Evolutionary conservation across 2,329 filamentous ascomycete species (phyloP).

Genomic region (Gnomoniopsis smithogilvyi): DNA sequence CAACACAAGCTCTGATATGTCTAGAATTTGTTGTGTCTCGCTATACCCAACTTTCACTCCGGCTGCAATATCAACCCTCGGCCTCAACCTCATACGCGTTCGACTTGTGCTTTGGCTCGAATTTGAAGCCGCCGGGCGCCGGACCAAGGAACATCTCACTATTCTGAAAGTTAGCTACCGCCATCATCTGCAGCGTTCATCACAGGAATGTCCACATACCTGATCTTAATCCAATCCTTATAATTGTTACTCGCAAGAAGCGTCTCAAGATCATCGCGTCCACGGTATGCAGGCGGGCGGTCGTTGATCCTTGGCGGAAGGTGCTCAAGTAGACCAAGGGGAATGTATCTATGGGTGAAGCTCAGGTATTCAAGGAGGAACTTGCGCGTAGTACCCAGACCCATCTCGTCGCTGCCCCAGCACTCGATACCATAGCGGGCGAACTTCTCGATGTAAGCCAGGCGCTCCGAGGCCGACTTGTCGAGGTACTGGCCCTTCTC

Average conservation of each 20-base stretch:
- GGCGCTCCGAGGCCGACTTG: conserved; percentile 84
- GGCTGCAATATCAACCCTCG: conserved; percentile 66
- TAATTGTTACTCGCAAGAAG: conserved; percentile 87
- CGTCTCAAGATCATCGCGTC: conserved; percentile 90
- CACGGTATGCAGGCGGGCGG: conserved; percentile 77
- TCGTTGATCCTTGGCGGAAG: conserved; percentile 88
- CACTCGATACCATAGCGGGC: conserved; percentile 85
- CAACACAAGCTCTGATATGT: no score
- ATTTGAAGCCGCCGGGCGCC: conserved; percentile 84
- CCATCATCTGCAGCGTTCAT: conserved; percentile 12
- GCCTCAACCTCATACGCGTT: conserved; percentile 84
- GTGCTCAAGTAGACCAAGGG: conserved; percentile 81
- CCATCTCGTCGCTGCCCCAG: conserved; percentile 95
- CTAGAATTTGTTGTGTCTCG: no score
- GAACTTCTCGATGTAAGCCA: conserved; percentile 85
- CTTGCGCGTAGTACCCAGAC: conserved; percentile 82
- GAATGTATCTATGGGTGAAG: conserved; percentile 89
- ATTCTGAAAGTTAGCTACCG: conserved; percentile 20
- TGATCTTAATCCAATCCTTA: conserved; percentile 98
- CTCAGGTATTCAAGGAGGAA: conserved; percentile 96
- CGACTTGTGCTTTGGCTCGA: conserved; percentile 96
- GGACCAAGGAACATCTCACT: conserved; percentile 98
- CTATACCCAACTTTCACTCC: no score
- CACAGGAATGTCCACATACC: conserved; percentile 52
- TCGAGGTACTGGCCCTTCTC: conserved; percentile 88